Conservation (phyloP, 192 early-diverging fungal genomes). For the Pilaira anomala region DNA sequence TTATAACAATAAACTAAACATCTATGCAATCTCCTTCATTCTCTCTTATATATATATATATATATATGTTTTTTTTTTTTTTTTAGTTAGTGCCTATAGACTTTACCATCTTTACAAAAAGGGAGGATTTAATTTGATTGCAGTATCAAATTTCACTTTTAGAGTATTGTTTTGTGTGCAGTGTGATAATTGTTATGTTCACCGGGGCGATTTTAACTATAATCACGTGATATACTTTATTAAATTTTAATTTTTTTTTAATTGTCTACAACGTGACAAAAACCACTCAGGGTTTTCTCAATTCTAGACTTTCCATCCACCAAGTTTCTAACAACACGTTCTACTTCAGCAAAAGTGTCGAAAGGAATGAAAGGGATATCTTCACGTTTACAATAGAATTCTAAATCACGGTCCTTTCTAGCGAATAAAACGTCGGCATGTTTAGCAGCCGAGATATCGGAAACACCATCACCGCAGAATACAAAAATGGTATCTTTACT, state of each 20-base stretch:
- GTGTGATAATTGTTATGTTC: too few relatives aligned
- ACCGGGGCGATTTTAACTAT: too few relatives aligned
- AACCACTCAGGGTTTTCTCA: constrained; percentile 26
- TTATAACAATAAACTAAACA: neutral
- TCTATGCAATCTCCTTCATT: neutral
- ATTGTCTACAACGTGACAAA: constrained; percentile 20
- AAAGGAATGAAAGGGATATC: constrained; percentile 53
- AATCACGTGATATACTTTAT: neutral
- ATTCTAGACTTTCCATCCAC: constrained; percentile 16
- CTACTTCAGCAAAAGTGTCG: constrained; percentile 52
- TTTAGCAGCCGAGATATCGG: constrained; percentile 72
- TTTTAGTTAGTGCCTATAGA: neutral
- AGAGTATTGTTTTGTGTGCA: too few relatives aligned
- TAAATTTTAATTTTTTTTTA: neutral
- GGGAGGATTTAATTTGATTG: neutral
- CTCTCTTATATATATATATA: constrained; percentile 3
- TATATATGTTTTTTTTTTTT: too few relatives aligned
- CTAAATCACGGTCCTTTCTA: constrained; percentile 64
- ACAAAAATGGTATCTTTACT: constrained; percentile 45
- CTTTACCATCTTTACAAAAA: constrained; percentile 3
- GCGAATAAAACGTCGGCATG: constrained; percentile 76
- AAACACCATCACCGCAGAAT: constrained; percentile 79
- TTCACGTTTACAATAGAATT: constrained; percentile 61
- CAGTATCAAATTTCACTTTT: too few relatives aligned
- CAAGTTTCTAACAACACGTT: constrained; percentile 27